Conservation (phyloP, 805 yeast species). For the Candida nonsorbophila region DNA sequence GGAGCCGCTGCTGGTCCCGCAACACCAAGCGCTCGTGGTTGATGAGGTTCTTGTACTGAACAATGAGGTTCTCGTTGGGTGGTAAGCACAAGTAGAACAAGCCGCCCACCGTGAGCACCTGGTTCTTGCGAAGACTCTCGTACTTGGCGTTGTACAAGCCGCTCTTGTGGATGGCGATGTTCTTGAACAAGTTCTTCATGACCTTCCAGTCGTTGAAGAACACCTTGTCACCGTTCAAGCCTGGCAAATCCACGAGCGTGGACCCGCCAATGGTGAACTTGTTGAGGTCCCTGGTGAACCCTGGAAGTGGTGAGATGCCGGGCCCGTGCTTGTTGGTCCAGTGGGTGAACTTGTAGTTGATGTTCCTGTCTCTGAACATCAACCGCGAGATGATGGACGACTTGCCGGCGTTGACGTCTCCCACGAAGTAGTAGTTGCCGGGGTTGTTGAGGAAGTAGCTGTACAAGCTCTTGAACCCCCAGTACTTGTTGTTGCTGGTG, state of each 20-base stretch:
- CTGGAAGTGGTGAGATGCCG: constrained; percentile 54
- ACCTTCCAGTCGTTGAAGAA: constrained; percentile 9
- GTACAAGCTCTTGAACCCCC: constrained; percentile 45
- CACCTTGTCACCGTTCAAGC: constrained; percentile 9
- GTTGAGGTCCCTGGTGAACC: constrained; percentile 56
- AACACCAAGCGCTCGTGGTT: constrained; percentile 60
- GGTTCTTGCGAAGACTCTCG: constrained; percentile 37
- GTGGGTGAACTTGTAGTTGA: constrained; percentile 4
- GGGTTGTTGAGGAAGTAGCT: constrained; percentile 31
- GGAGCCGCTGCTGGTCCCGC: not conserved
- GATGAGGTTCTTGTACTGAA: constrained; percentile 30
- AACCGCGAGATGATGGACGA: constrained; percentile 47
- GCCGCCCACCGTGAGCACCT: constrained; percentile 55
- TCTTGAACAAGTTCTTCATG: constrained; percentile 24
- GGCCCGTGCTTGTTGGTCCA: constrained; percentile 36
- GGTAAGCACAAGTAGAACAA: constrained; percentile 56
- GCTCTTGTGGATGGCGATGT: constrained; percentile 18
- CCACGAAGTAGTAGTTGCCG: constrained; percentile 43
- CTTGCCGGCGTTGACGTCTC: constrained; percentile 68
- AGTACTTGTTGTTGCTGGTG: constrained; percentile 46
- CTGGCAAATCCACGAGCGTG: constrained; percentile 8
- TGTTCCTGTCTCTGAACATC: constrained; percentile 5
- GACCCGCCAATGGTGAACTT: constrained; percentile 8
- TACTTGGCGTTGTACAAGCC: constrained; percentile 28
- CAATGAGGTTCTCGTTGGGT: constrained; percentile 8